Evolutionary conservation across 805 yeast genomes (phyloP).

Genomic region (Lachancea nothofagi): DNA sequence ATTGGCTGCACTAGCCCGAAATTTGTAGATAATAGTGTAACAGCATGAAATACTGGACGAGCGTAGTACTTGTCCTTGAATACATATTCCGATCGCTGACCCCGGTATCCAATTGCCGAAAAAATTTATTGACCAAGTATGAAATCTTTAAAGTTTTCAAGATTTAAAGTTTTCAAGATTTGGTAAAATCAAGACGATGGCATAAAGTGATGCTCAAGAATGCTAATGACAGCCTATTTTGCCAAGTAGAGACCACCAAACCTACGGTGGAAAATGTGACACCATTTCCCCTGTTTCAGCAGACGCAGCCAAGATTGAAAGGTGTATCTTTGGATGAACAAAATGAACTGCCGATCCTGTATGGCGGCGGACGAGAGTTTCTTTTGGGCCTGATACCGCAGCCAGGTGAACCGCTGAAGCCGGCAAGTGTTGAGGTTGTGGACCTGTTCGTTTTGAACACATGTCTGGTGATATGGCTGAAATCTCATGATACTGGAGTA

Average conservation of each 20-base stretch:
- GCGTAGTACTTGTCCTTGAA: no score
- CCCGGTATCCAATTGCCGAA: not conserved
- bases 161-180: not conserved
- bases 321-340: slow-evolving; percentile 14
- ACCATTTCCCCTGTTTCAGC: slow-evolving; percentile 26
- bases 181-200: not conserved
- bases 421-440: slow-evolving; percentile 14
- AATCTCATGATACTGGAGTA: slow-evolving; percentile 32
- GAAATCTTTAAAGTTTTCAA: not conserved
- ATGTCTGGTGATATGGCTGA: slow-evolving; percentile 38
- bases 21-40: not conserved
- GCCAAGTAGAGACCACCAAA: slow-evolving; percentile 24
- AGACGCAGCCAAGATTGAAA: slow-evolving; percentile 28
- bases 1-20: not conserved
- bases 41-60: not conserved
- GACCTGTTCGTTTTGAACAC: slow-evolving; percentile 38
- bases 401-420: slow-evolving; percentile 8
- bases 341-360: slow-evolving; percentile 31
- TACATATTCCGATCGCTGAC: no score
- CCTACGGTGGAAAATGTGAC: slow-evolving; percentile 38
- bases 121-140: not conserved
- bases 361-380: slow-evolving; percentile 40
- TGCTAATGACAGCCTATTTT: slow-evolving; percentile 6
- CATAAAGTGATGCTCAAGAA: slow-evolving; percentile 5
- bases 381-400: slow-evolving; percentile 17